Percentiles rank a stretch among this genome's conserved stretches.
Conservation (phyloP, 2,329 filamentous ascomycete species). For the Ceratocystis destructans region DNA sequence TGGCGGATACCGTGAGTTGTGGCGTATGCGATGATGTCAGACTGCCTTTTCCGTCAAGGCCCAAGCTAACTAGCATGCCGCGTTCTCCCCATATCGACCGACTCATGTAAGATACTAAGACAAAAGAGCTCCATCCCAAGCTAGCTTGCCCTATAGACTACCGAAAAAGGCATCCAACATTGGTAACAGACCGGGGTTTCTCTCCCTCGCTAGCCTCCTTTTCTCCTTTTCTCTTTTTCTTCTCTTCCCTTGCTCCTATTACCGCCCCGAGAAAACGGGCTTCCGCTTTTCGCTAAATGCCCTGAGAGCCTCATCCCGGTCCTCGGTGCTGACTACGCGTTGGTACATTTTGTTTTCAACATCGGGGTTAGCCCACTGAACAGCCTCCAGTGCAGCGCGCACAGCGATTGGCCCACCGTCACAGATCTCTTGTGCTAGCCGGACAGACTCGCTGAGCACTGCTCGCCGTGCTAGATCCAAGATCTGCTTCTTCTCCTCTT, state of each 20-base stretch:
- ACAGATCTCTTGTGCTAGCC: conserved; percentile 71
- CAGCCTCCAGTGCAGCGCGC: conserved; percentile 63
- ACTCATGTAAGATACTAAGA: neutral
- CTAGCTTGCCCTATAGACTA: neutral
- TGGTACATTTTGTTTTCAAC: conserved; percentile 83
- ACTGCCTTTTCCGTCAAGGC: neutral
- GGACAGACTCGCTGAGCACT: conserved; percentile 62
- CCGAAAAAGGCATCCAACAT: neutral
- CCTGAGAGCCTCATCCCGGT: conserved; percentile 72
- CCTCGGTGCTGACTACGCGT: conserved; percentile 67
- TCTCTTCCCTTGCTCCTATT: conserved; percentile 18
- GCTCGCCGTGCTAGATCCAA: conserved; percentile 48
- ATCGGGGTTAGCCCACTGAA: conserved; percentile 56
- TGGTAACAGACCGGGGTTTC: neutral
- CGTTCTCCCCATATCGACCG: neutral
- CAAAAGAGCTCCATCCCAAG: neutral
- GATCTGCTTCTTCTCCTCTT: conserved; percentile 30
- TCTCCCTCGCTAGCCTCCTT: neutral
- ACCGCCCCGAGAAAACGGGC: conserved; percentile 44
- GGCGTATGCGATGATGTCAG: conserved; percentile 14
- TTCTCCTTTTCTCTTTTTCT: neutral
- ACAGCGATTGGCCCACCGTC: conserved; percentile 79
- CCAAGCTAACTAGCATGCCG: neutral
- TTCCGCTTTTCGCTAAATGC: conserved; percentile 61
- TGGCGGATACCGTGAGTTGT: conserved; percentile 6